Conservation (phyloP, 768 basidiomycete genomes). For the Dentipellis sp. region DNA sequence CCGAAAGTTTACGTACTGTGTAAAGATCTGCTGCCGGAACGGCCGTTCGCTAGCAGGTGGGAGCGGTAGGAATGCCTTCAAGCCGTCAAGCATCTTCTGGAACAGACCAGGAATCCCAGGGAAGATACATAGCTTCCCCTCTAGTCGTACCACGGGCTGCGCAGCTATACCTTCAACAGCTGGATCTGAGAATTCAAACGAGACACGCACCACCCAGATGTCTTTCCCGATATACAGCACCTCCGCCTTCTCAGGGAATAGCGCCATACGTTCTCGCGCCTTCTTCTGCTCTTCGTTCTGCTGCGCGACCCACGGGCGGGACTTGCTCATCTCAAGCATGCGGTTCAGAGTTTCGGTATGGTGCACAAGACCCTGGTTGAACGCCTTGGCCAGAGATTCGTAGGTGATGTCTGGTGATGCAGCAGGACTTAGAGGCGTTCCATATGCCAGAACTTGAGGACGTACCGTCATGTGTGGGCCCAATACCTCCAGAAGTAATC, state of each 20-base stretch:
- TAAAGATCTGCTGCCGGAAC: constrained; percentile 75
- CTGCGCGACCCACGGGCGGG: constrained; percentile 43
- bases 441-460: neutral
- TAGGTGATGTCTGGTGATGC: constrained; percentile 75
- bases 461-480: constrained; percentile 83
- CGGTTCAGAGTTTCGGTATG: constrained; percentile 71
- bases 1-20: constrained; percentile 41
- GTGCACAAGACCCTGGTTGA: constrained; percentile 58
- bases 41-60: constrained; percentile 71
- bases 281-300: constrained; percentile 68
- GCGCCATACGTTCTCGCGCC: constrained; percentile 82
- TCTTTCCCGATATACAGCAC: constrained; percentile 71
- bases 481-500: constrained; percentile 85
- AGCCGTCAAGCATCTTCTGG: constrained; percentile 65
- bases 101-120: constrained; percentile 87
- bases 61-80: constrained; percentile 69
- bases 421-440: neutral
- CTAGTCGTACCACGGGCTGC: constrained; percentile 79
- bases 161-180: neutral
- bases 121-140: constrained; percentile 83
- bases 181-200: neutral
- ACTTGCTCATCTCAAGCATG: constrained; percentile 53
- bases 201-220: constrained; percentile 70
- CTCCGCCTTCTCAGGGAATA: constrained; percentile 76
- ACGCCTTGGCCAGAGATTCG: constrained; percentile 77